Evolutionary conservation across 805 yeast species (phyloP).

Genomic region (Huiozyma sinensis): DNA sequence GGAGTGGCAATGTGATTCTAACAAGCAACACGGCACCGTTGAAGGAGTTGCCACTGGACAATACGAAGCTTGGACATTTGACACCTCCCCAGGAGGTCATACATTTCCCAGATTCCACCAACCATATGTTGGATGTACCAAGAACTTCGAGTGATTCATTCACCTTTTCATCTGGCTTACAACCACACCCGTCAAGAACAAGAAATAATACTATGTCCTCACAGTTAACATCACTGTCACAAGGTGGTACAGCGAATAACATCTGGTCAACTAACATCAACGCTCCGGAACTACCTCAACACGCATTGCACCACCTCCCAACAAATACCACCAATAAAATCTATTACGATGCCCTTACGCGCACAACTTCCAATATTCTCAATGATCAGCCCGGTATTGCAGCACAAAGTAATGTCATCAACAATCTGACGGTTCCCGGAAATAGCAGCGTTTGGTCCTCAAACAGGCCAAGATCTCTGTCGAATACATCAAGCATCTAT

Average conservation of each 20-base stretch:
- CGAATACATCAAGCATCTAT: conserved; percentile 27
- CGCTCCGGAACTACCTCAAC: conserved; percentile 5
- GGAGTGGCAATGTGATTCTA: not conserved
- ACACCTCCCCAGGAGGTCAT: conserved; percentile 23
- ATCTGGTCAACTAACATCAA: conserved; percentile 20
- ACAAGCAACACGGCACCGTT: too few relatives aligned
- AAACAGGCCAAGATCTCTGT: conserved; percentile 23
- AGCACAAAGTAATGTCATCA: conserved; percentile 2
- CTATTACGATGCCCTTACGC: conserved; percentile 15
- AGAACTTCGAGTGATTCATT: conserved; percentile 26
- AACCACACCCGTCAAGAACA: conserved; percentile 22
- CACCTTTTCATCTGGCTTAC: conserved; percentile 9
- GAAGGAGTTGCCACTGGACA: not conserved
- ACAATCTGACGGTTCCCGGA: not conserved
- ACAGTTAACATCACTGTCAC: conserved; percentile 27
- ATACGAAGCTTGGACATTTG: conserved; percentile 9
- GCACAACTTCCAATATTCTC: conserved; percentile 3
- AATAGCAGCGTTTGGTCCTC: not conserved
- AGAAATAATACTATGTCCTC: conserved; percentile 28
- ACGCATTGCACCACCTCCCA: conserved; percentile 10
- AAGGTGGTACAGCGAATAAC: conserved; percentile 11
- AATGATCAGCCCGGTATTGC: not conserved
- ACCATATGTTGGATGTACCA: conserved; percentile 17
- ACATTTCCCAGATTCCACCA: conserved; percentile 21
- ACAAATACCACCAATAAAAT: conserved; percentile 10